Base-by-base conservation (phyloP, 1,284 basidiomycete species). In the Agaricales sp. region DNA sequence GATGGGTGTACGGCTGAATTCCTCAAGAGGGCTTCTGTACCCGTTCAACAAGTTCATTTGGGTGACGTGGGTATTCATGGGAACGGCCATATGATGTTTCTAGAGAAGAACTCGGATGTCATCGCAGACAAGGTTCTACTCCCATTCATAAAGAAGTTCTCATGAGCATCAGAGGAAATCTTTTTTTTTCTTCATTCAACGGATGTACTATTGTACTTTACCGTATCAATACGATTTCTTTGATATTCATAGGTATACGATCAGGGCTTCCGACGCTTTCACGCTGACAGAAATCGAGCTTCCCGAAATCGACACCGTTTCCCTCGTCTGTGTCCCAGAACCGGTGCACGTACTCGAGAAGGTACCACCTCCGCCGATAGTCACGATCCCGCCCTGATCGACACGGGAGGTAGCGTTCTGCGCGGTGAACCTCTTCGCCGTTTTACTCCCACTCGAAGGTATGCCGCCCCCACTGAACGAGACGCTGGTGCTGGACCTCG, bases 1-100 rank as follows among this genome's bases (percentile, higher is more conserved):
- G 74, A 76, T 48, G 57, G 58, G 3, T 71, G 67, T 51, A 72
- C 64, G 2, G 70, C 66, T 3, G 59, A 65, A 16, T 76, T 66
- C 57, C 58, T 76, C 45, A 55, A 49, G 18, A 63, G 68, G 43
- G 74, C 69, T 0, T 73, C 72, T 0, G 73, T 75, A 11, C 53
- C 58, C 4, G 70, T 74, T 1, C 60, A 69, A 3, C 67, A 73
- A 53, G 53, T 72, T 35, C 57, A 57, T 8, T 52, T 76, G 26
- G 60, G 56, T n/a, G 61, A 64, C 41, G 55, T 69, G 2, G 74
- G 74, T 3, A 73, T 76, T 37, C 64, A 62, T 50, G 74, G 56
- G 45, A 63, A 63, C 23, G 44, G 44, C 4, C 44, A 45, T 24
- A 45, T 45, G 39, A 45, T 51, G 39, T 51, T 51, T 24, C 18